Evolutionary conservation across 441 rosid genomes (phyloP).

Genomic region (Dalechampia spathulata): DNA sequence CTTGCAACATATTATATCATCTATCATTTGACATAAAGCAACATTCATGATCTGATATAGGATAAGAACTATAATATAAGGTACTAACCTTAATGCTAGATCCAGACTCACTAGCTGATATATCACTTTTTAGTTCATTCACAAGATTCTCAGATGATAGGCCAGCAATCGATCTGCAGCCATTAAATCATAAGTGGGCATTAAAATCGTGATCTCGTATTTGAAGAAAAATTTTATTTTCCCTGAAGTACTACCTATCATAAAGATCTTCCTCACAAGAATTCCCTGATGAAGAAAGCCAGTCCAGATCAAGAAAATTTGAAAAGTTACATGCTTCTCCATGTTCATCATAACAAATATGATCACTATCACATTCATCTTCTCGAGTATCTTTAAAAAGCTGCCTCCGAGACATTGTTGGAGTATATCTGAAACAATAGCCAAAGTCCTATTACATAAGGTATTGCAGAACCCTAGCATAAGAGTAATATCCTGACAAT

Average conservation of each 20-base stretch:
- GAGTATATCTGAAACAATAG: conserved; percentile 41
- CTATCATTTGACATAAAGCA: neutral
- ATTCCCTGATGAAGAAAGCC: conserved; percentile 93
- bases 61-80: neutral
- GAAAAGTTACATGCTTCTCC: conserved; percentile 66
- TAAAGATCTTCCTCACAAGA: conserved; percentile 80
- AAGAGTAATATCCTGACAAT: too few relatives aligned
- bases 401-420: conserved; percentile 28
- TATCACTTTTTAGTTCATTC: conserved; percentile 30
- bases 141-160: conserved; percentile 46
- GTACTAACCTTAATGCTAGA: conserved; percentile 46
- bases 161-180: conserved; percentile 51
- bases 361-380: conserved; percentile 42
- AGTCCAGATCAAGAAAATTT: conserved; percentile 69
- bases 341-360: conserved; percentile 45
- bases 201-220: neutral
- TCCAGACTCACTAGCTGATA: conserved; percentile 40
- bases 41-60: neutral
- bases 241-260: conserved; percentile 48
- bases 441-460: too few relatives aligned
- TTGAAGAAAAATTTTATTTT: too few relatives aligned
- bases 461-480: too few relatives aligned
- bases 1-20: too few relatives aligned
- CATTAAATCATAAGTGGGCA: neutral
- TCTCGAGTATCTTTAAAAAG: conserved; percentile 40